A percentile compares a stretch with the other conserved stretches of the same genome.
phyloP scores from a whole-genome alignment of 352 stramenopile species.

The Pythium oligandrum region DNA sequence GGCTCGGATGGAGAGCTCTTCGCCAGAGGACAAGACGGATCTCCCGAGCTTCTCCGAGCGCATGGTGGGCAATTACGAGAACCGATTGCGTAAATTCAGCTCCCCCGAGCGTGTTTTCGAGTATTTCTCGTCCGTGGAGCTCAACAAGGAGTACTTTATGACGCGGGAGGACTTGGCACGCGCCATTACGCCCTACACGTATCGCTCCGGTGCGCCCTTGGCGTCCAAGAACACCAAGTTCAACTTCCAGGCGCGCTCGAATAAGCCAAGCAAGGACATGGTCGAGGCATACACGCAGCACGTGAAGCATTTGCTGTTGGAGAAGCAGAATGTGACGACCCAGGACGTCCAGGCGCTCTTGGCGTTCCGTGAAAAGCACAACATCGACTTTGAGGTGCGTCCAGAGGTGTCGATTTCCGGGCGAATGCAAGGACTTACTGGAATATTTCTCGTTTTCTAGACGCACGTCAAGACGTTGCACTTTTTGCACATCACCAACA shows the following conservation, averaged over 20 bases:
- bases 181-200: slow-evolving; percentile 83
- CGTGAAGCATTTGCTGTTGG: slow-evolving; percentile 51
- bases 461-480: slow-evolving; percentile 76
- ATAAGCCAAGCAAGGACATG: slow-evolving; percentile 41
- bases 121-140: slow-evolving; percentile 86
- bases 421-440: background rate
- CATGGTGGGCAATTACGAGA: slow-evolving; percentile 86
- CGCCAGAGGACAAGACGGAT: too few relatives aligned
- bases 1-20: too few relatives aligned
- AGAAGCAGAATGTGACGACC: slow-evolving; percentile 38
- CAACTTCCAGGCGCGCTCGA: slow-evolving; percentile 51
- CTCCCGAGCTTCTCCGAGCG: slow-evolving; percentile 58
- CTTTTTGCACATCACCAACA: slow-evolving; percentile 73
- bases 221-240: slow-evolving; percentile 82
- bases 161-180: slow-evolving; percentile 74
- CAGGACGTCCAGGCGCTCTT: slow-evolving; percentile 50
- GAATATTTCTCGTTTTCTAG: slow-evolving; percentile 13
- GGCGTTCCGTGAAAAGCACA: slow-evolving; percentile 44
- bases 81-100: slow-evolving; percentile 81
- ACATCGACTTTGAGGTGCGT: slow-evolving; percentile 65
- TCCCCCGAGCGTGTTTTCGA: slow-evolving; percentile 86
- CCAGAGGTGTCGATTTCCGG: background rate
- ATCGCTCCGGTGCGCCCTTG: slow-evolving; percentile 61
- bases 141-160: slow-evolving; percentile 82
- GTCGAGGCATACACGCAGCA: slow-evolving; percentile 47